These are phyloP conservation scores for Cyberlindnera bimundalis DNA, from an alignment of 805 yeast genomes.

Conservation along the genomic window DNA sequence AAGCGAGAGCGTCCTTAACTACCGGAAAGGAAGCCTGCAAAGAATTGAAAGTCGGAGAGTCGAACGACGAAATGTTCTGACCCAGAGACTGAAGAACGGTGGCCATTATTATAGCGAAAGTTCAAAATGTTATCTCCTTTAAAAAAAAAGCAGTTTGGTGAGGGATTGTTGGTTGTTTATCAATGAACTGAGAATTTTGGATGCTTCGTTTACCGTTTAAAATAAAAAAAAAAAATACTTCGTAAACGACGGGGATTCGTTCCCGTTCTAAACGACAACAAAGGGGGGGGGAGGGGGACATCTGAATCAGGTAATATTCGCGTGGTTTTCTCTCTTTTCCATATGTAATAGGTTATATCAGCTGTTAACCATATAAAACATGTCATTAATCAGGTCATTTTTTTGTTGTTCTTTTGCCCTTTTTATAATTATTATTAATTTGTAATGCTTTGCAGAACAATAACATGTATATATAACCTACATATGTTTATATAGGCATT, in stretches of 20 bases:
- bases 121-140: no score
- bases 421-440: no score
- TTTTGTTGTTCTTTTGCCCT: no score
- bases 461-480: no score
- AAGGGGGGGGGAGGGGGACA: no score
- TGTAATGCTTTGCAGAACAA: no score
- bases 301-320: neutral
- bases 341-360: no score
- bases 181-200: neutral
- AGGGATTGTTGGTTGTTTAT: neutral
- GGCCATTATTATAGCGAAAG: slow-evolving; percentile 17
- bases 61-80: slow-evolving; percentile 20
- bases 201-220: neutral
- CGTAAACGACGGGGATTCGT: neutral
- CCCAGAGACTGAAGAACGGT: slow-evolving; percentile 21
- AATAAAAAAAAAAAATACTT: neutral
- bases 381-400: no score
- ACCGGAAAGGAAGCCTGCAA: slow-evolving; percentile 11
- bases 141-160: no score
- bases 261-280: no score
- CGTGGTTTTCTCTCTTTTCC: no score
- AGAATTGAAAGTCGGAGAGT: slow-evolving; percentile 10
- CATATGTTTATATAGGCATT: neutral
- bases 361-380: no score
- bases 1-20: slow-evolving; percentile 8